phyloP scores from a whole-genome alignment of 1,284 basidiomycete species.

The Cryptococcus depauperatus region DNA sequence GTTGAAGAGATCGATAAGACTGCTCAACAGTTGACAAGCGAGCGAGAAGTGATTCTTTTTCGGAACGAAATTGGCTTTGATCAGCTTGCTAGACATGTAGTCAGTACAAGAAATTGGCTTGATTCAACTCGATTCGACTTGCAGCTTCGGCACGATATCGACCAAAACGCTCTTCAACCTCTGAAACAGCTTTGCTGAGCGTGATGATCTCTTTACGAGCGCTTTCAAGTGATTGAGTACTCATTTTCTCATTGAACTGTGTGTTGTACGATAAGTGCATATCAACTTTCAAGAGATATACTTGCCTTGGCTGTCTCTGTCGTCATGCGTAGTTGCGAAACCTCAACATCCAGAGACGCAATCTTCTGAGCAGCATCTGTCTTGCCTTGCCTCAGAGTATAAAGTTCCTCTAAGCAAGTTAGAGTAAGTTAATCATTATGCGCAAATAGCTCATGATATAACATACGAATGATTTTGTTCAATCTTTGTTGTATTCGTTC shows the following conservation, averaged over 20 bases:
- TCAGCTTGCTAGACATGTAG: conserved; percentile 29
- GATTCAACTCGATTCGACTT: conserved; percentile 5
- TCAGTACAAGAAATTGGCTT: not conserved
- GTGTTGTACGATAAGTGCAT: not conserved
- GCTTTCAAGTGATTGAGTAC: conserved; percentile 28
- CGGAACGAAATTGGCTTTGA: conserved; percentile 26
- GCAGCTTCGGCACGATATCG: conserved; percentile 37
- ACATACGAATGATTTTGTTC: conserved; percentile 27
- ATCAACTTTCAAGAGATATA: not conserved
- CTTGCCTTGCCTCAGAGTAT: conserved; percentile 32
- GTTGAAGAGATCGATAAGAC: conserved; percentile 27
- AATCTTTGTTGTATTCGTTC: conserved; percentile 32
- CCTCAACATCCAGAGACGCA: conserved; percentile 74
- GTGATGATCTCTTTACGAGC: conserved; percentile 33
- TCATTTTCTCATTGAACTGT: conserved; percentile 39
- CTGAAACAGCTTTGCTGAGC: conserved; percentile 29
- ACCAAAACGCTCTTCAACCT: conserved; percentile 36
- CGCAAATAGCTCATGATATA: not conserved
- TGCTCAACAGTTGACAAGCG: conserved; percentile 27
- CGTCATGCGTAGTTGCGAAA: conserved; percentile 76
- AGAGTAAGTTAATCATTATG: not conserved
- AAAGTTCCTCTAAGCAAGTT: conserved; percentile 32
- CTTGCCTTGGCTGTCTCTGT: conserved; percentile 38
- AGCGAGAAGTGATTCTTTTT: conserved; percentile 29
- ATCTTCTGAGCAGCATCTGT: conserved; percentile 52